phyloP scores from a whole-genome alignment of 192 early-diverging fungal species.

The Linnemannia elongata region DNA sequence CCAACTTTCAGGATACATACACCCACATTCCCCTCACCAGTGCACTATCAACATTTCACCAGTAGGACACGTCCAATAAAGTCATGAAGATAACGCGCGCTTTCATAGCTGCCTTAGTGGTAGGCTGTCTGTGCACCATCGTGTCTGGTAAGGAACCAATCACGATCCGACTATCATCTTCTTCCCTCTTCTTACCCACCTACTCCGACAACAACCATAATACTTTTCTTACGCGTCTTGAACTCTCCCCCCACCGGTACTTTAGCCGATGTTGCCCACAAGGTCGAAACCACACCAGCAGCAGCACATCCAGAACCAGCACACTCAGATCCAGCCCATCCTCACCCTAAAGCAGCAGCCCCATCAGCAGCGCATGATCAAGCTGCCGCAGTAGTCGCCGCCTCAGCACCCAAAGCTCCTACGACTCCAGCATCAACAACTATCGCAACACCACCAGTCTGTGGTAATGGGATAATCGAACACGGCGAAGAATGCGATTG shows the following conservation, averaged over 20 bases:
- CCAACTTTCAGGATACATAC: neutral
- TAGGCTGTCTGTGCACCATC: neutral
- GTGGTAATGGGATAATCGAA: slow-evolving; percentile 40
- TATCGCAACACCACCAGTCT: neutral
- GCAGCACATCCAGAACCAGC: neutral
- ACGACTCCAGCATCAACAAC: neutral
- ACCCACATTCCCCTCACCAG: neutral
- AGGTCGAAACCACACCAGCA: neutral
- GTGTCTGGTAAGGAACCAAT: neutral
- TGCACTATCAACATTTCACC: neutral
- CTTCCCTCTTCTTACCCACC: neutral
- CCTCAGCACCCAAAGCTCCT: neutral
- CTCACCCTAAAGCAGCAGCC: slow-evolving; percentile 7
- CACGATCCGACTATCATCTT: neutral
- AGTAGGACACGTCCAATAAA: neutral
- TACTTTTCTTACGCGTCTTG: neutral
- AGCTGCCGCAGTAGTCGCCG: neutral
- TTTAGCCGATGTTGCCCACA: neutral
- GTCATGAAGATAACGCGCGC: neutral
- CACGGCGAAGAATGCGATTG: slow-evolving; percentile 49
- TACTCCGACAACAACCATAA: neutral
- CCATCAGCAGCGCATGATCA: neutral
- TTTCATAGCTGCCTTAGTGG: neutral
- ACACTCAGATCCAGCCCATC: neutral
- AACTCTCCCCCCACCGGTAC: neutral